Conservation (phyloP, 768 basidiomycete genomes). For the Leccinum obscurum region DNA sequence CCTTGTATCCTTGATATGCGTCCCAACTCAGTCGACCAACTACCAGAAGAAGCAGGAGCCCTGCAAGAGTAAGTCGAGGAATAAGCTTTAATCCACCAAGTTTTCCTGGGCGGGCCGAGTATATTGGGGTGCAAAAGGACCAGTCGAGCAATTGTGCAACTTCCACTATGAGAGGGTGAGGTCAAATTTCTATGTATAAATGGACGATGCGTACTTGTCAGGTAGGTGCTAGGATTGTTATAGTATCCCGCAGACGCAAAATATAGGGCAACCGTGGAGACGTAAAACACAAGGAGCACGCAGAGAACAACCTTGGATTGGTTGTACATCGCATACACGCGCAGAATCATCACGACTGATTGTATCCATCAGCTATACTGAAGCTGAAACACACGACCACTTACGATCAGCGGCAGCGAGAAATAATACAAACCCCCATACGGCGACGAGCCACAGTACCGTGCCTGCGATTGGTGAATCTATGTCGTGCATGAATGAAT, state of each 20-base stretch:
- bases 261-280: conserved; percentile 3
- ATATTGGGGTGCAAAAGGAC: conserved; percentile 16
- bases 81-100: conserved; percentile 14
- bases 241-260: not conserved
- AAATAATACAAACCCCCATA: conserved; percentile 11
- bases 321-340: conserved; percentile 27
- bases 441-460: not conserved
- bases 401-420: conserved; percentile 21
- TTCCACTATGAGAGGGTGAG: conserved; percentile 13
- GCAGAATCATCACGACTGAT: conserved; percentile 26
- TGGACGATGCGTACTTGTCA: conserved; percentile 10
- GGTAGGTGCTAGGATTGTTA: conserved; percentile 7
- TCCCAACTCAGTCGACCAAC: conserved; percentile 9
- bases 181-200: not conserved
- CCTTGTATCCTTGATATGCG: conserved; percentile 10
- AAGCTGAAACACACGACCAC: conserved; percentile 4
- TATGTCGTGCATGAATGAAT: not conserved
- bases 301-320: conserved; percentile 14
- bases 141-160: conserved; percentile 9
- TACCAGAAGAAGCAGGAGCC: conserved; percentile 12
- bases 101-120: not conserved
- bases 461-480: conserved; percentile 11
- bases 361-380: not conserved
- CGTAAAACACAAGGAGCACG: conserved; percentile 17
- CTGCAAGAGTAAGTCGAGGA: conserved; percentile 14